These are phyloP conservation scores for Hordeum marinum DNA, from an alignment of 176 grass and related monocot genomes.

Conservation along the genomic window DNA sequence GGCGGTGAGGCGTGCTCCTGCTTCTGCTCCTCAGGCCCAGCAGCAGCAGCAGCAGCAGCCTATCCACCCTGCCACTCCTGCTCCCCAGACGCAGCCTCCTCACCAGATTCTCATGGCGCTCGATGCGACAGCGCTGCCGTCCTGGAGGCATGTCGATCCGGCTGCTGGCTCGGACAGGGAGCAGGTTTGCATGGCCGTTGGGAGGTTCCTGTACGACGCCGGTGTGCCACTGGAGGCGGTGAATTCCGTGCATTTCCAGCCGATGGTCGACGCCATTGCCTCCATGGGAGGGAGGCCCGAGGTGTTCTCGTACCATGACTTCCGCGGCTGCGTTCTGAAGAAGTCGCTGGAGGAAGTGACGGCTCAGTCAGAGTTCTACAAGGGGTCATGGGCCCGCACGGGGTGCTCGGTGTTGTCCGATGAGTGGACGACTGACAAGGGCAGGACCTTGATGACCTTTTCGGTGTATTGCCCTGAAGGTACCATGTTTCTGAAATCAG, in stretches of 20 bases:
- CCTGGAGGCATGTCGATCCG: neutral
- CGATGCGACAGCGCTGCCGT: neutral
- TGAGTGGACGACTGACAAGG: conserved; percentile 55
- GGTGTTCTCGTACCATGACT: conserved; percentile 57
- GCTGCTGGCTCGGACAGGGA: conserved; percentile 34
- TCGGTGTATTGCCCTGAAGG: conserved; percentile 81
- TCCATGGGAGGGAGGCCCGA: conserved; percentile 41
- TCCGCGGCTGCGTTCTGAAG: conserved; percentile 71
- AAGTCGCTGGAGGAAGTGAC: conserved; percentile 59
- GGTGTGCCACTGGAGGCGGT: conserved; percentile 69
- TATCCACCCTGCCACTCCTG: neutral
- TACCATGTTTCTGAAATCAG: conserved; percentile 82
- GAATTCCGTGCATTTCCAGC: conserved; percentile 69
- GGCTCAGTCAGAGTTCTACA: conserved; percentile 13
- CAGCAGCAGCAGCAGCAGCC: neutral
- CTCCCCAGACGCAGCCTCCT: conserved; percentile 2
- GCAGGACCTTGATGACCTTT: conserved; percentile 80
- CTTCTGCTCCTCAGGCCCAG: neutral
- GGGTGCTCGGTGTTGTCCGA: conserved; percentile 80
- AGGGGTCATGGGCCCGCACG: conserved; percentile 52
- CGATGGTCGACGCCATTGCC: conserved; percentile 71
- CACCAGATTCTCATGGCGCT: conserved; percentile 21
- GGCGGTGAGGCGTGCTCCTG: neutral
- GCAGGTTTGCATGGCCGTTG: conserved; percentile 59
- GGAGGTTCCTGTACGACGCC: conserved; percentile 69